Base-by-base conservation (phyloP, 2,329 filamentous ascomycete species). In the Calonectria leucothoes region DNA sequence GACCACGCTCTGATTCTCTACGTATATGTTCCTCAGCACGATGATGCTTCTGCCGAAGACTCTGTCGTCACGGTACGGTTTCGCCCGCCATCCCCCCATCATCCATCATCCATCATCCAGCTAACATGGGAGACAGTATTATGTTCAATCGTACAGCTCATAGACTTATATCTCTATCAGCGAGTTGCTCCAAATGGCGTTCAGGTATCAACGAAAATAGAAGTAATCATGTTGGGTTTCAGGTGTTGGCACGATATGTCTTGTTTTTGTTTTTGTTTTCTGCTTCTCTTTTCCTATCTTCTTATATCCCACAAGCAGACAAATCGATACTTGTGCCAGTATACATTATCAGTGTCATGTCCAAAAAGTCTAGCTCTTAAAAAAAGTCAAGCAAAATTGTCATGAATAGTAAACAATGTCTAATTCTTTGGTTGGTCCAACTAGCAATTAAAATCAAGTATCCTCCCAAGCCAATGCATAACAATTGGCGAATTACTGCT, bases 1-100 rank as follows among this genome's bases (percentile, higher is more conserved):
- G 93, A 94, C 67, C 93, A 95, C 82, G 94, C 94, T 3, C 83
- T 97, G 75, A 95, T 97, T 49, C 86, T 97, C 31, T 97, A 97
- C 81, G 95, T 97, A 3, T 97, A 95, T 79, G 88, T 97, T 37
- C 89, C 93, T 17, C 91, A 92, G 77, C 92, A 93, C 66, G 94
- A 95, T 71, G 92, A 93, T 80, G 89, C 88, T 3, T 83, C 84
- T 2, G 89, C 89, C 1, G 93, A 94, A 29, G 93, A 95, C 79
- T 93, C 93, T 3, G 94, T 96, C 35, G 87, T 97, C 70, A 96
- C 94, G 57, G 94, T 95, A 85, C 45, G 73, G 65, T 39, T 31
- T 12, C 84, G 14, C 8, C 72, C 31, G 15, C 15, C 15, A 15
- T 14, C 25, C 37, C 39, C 17, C 39, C 48, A 14, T 23, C 48